Base-by-base conservation (phyloP, 1,284 basidiomycete species). In the Cerrena zonata region DNA sequence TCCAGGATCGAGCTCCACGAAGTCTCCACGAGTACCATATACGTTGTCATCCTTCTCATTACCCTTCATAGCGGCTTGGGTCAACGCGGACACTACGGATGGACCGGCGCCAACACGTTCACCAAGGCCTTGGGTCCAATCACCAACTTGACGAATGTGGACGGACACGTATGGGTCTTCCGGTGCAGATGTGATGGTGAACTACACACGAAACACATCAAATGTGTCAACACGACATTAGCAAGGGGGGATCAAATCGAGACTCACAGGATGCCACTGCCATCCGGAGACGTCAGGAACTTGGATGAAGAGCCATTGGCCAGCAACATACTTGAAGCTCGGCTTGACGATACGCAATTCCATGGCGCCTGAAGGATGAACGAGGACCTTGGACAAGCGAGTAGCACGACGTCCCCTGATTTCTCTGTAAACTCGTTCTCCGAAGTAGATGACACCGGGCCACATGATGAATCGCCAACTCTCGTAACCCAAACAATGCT, bases 161-260 rank as follows among this genome's bases (percentile, higher is more conserved):
- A 94, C 69, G 19, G 89, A 91, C 30, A 94, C 79, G 65, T 91
- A 94, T 2, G 90, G 87, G 60, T 94, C 91, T 60, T 92, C 90
- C 1, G 91, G 91, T 15, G 92, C 90, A 44, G 89, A 92, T 0
- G 91, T 93, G 69, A 94, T 94, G 37, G 91, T 94, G 69, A 94
- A 94, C 82, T 92, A 59, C 39, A 39, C 23, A 51, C 50, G 42
- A 19, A 5, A 51, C 22, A 46, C 44, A 43, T 55, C 40, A 57
- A 30, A 12, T 2, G 23, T 7, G n/a, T 11, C 34, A 47, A 12
- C 15, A 34, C 30, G 30, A 7, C 7, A 7, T 15, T 34, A 7
- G 7, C 25, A 10, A 21, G 26, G 24, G 25, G 24, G 36, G 21
- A 37, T 12, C 12, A 27, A 21, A 54, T n/a, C n/a, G 44, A 36